Base-by-base conservation (phyloP, 345 rosid genomes). In the Salix viminalis region DNA sequence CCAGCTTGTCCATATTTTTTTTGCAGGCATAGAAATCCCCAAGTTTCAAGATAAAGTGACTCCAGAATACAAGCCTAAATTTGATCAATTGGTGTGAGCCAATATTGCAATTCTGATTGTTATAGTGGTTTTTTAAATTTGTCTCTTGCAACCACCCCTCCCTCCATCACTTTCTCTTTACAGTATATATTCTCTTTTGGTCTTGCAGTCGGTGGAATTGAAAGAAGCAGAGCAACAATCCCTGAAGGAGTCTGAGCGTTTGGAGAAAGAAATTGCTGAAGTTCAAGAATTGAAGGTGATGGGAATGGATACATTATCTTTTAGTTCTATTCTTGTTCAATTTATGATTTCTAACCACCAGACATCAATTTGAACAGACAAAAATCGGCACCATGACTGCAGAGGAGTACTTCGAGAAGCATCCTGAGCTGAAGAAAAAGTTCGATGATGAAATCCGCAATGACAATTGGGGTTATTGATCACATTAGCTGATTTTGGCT, bases 341-440 rank as follows among this genome's bases (percentile, higher is more conserved):
- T 34, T 23, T 39, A 48, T 69, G 52, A 36, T 79, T 65, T 39
- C n/a, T 81, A 42, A 72, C 37, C 14, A 19, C 24, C 14, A 6
- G 65, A 24, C 6, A 52, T 76, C 52, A 12, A 36, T 44, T 21
- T 48, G 44, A 21, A 46, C 97, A 96, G 99, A 71, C 86, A 89
- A 96, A 91, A 85, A 72, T 96, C 77, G 91, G 98, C 88, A 94
- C 99, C 85, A 96, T 96, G 99, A 96, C 97, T 2, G 98, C 97
- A 8, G 97, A 96, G 8, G 99, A 96, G 75, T 96, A 96, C 90
- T 96, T 96, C 72, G 95, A 67, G 72, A 93, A 96, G 86, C 97
- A 96, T 79, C 99, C 99, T 0, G 99, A 96, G 78, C 88, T 96
- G 72, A 96, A 91, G 80, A 86, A 96, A 97, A 89, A 94, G 85